phyloP scores from a whole-genome alignment of 257 asterid genomes.

The Henckelia pumila region DNA sequence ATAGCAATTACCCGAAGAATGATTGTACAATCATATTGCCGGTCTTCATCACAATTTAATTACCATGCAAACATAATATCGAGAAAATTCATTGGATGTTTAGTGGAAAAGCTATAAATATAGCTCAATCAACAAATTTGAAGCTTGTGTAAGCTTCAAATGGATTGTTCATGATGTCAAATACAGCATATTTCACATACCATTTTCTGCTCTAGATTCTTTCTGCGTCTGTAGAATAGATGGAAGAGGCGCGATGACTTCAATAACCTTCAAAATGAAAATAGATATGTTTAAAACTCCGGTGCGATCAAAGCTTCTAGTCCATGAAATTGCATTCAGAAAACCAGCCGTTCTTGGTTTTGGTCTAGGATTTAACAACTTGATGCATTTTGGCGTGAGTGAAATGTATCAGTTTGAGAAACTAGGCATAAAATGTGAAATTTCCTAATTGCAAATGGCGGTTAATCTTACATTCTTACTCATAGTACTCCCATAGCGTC shows the following conservation, averaged over 20 bases:
- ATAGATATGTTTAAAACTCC: constrained; percentile 1
- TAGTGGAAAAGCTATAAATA: too few relatives aligned
- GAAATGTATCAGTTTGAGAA: not conserved
- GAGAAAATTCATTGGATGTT: too few relatives aligned
- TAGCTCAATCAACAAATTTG: too few relatives aligned
- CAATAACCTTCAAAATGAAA: constrained; percentile 45
- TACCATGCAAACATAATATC: too few relatives aligned
- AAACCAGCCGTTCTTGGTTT: not conserved
- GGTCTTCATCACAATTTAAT: too few relatives aligned
- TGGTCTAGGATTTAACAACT: not conserved
- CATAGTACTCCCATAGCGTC: too few relatives aligned
- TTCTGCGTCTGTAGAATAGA: constrained; percentile 41
- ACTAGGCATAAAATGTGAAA: too few relatives aligned
- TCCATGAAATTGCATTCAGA: not conserved
- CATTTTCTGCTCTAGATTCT: constrained; percentile 30
- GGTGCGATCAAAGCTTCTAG: constrained; percentile 1
- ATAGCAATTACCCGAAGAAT: too few relatives aligned
- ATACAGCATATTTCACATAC: not conserved
- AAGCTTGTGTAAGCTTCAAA: not conserved
- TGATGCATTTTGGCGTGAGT: not conserved
- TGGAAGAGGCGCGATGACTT: constrained; percentile 70
- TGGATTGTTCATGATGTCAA: not conserved
- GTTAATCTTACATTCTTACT: too few relatives aligned
- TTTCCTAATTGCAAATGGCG: too few relatives aligned
- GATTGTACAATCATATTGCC: too few relatives aligned